Base-by-base conservation (phyloP, 2,329 filamentous ascomycete species). In the Dothiorella sarmentorum region DNA sequence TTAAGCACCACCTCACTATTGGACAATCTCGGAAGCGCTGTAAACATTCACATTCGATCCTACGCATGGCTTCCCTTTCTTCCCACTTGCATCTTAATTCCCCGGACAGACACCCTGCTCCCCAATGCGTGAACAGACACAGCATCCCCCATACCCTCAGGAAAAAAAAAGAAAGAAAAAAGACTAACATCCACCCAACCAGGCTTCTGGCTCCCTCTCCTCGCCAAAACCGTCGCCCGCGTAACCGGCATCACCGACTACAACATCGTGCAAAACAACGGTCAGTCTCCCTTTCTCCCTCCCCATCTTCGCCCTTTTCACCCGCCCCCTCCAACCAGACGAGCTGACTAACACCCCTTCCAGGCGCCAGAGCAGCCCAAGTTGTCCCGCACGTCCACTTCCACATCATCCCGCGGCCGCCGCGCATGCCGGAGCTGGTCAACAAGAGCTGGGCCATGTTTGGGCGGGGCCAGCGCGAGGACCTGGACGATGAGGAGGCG, bases 221-320 rank as follows among this genome's bases (percentile, higher is more conserved):
- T 97, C 2, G 89, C 88, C 17, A 78, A 83, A 18, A 89, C 89
- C 0, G 80, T 96, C 35, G 82, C 85, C 29, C 80, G 79, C 53
- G 84, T 85, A 0, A 89, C 87, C 2, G 88, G 86, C 9, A 83
- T 90, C 1, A 80, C 80, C 52, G 92, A 97, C 75, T 97, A 93
- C 88, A 99, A 99, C 73, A 85, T 97, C 27, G 90, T 97, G 58
- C 93, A 97, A 77, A 97, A 97, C 71, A 97, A 97, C 66, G 91
- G 82, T 83, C 65, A 43, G 71, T 72, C 57, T 4, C 6, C 17
- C n/a, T 33, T 5, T 22, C 37, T 1, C 3, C 22, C 4, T 22
- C 15, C 7, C n/a, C 18, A 2, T 13, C 7, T 15, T 6, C 17
- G 2, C 27, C 31, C 15, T 15, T 18, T 17, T 35, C 7, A 17